Percentiles rank a stretch among this genome's conserved stretches.
Conservation (phyloP, 78 protist genomes). For the Protostelium mycophagum region DNA sequence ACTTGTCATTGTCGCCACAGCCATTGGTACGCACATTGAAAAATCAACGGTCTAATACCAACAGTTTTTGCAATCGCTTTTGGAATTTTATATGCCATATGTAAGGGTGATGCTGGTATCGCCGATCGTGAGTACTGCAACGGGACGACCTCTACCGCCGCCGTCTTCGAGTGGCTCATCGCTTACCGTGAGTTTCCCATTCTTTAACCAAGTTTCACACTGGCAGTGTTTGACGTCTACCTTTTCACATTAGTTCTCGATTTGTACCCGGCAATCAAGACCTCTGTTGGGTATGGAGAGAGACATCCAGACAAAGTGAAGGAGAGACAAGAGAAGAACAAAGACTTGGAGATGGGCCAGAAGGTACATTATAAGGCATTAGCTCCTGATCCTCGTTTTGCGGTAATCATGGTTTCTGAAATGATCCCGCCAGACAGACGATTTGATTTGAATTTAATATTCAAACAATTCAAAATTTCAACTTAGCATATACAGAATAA, state of each 20-base stretch:
- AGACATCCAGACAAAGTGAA: background rate
- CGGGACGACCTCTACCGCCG: background rate
- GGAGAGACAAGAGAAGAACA: background rate
- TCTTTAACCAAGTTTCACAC: background rate
- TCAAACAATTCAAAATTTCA: too few species aligned
- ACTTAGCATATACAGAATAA: too few species aligned
- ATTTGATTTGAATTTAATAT: too few species aligned
- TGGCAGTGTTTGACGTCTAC: background rate
- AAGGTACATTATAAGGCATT: background rate
- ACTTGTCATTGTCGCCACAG: background rate
- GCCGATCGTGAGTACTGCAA: background rate
- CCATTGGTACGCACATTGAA: background rate
- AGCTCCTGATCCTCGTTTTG: background rate
- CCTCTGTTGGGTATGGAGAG: background rate
- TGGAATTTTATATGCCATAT: background rate
- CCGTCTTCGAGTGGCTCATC: background rate
- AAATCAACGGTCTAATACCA: background rate
- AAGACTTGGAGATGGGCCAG: background rate
- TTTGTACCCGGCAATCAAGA: background rate
- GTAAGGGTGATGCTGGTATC: background rate
- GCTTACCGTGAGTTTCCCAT: background rate
- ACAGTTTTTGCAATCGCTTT: background rate
- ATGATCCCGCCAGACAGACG: too few species aligned
- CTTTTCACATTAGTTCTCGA: background rate
- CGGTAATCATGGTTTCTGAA: too few species aligned